These are phyloP conservation scores for Fusarium sp. DNA, from an alignment of 2,329 filamentous ascomycete genomes.

Conservation along the genomic window DNA sequence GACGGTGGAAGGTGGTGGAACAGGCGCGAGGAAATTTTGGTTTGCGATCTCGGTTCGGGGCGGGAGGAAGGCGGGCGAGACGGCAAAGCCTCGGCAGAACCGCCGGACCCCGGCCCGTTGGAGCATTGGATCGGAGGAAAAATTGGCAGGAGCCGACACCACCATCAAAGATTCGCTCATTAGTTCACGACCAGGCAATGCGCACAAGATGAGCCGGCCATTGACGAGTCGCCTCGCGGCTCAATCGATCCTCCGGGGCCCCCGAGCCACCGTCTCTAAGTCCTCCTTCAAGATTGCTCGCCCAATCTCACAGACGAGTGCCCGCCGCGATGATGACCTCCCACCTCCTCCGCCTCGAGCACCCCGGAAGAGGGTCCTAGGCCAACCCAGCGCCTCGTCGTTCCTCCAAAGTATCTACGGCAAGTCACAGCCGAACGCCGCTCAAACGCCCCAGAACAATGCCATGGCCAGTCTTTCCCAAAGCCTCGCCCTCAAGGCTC, in stretches of 20 bases:
- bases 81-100: conserved; percentile 51
- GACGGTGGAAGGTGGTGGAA: conserved; percentile 46
- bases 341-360: conserved; percentile 34
- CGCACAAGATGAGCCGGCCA: conserved; percentile 58
- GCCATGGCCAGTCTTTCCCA: conserved; percentile 51
- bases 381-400: conserved; percentile 44
- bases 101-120: conserved; percentile 10
- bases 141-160: conserved; percentile 40
- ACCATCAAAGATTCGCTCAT: conserved; percentile 21
- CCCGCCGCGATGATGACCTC: conserved; percentile 40
- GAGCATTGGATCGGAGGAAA: conserved; percentile 35
- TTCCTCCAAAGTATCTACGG: conserved; percentile 53
- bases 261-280: conserved; percentile 38
- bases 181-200: conserved; percentile 41
- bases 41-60: conserved; percentile 53
- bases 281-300: conserved; percentile 44
- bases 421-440: conserved; percentile 31
- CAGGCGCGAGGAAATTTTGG: conserved; percentile 53
- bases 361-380: conserved; percentile 34
- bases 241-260: conserved; percentile 50
- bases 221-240: conserved; percentile 58
- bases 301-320: conserved; percentile 55
- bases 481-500: conserved; percentile 55
- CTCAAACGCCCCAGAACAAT: conserved; percentile 39
- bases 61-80: conserved; percentile 50